Evolutionary conservation across 2,329 filamentous ascomycete genomes (phyloP), one percentile per base, ranked within the genome.

Genomic region (Onygenales sp.): DNA sequence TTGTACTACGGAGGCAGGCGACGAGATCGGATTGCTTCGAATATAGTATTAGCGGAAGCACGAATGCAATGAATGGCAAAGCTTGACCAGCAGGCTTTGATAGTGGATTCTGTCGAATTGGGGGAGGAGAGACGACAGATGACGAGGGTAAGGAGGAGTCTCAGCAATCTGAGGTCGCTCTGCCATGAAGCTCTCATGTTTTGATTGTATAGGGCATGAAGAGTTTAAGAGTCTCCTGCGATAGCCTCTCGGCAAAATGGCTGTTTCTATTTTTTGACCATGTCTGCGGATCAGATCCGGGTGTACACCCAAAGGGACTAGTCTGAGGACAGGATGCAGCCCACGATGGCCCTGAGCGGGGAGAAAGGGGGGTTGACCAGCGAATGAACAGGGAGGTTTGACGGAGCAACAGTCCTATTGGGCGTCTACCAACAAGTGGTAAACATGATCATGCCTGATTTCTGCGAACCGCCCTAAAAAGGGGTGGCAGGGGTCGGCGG

Each of bases 61-160:
- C 47, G 52, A 53, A 33, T 61, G 59, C 61, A 43, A 49, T 21
- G 54, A 63, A 65, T 62, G 57, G 65, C 63, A 69, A 71, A 71
- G 65, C 67, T 69, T 66, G 62, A 61, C 70, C 69, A 65, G 69
- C 69, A 71, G 69, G 63, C 62, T 67, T 63, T 63, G 50, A 27
- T 32, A 44, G 40, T 10, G 40, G 36, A 48, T 14, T 52, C 50
- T 51, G 61, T 63, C 46, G 36, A 14, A 40, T 39, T 31, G 32
- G 17, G 21, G 34, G 33, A 45, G 42, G 17, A 40, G 40, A 61
- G 61, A 57, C 59, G 60, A 64, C 63, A 61, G 59, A 63, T 54
- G 54, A 57, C 56, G 31, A 50, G 44, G 27, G 31, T 14, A 17
- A 44, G 46, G n/a, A 33, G 49, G 43, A 42, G 43, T 49, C 31